phyloP scores from a whole-genome alignment of 1,284 basidiomycete species.

The Neolentinus lepideus region DNA sequence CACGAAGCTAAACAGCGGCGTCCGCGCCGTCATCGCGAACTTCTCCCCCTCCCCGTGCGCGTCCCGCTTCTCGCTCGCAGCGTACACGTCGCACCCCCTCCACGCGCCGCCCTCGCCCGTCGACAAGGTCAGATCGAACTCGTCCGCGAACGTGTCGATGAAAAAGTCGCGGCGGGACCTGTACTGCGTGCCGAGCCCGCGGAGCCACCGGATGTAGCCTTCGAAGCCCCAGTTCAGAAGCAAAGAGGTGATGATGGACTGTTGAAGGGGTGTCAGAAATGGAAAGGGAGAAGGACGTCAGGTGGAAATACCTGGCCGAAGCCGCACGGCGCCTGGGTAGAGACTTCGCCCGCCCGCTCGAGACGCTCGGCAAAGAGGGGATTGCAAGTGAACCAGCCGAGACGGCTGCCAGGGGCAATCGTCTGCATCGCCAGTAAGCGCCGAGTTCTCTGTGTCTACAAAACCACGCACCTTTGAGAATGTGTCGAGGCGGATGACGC shows the following conservation, averaged over 20 bases:
- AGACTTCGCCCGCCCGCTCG: slow-evolving; percentile 68
- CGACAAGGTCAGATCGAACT: slow-evolving; percentile 38
- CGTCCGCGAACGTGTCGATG: slow-evolving; percentile 46
- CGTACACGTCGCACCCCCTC: slow-evolving; percentile 34
- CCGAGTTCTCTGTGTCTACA: neutral
- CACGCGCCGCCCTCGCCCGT: slow-evolving; percentile 25
- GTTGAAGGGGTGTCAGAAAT: slow-evolving; percentile 4
- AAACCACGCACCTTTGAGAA: slow-evolving; percentile 64
- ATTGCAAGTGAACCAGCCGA: slow-evolving; percentile 78
- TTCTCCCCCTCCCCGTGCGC: slow-evolving; percentile 30
- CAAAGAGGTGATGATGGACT: slow-evolving; percentile 57
- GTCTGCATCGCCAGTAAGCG: slow-evolving; percentile 32
- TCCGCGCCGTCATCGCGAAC: slow-evolving; percentile 18
- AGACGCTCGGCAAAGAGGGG: slow-evolving; percentile 67
- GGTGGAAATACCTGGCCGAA: slow-evolving; percentile 48
- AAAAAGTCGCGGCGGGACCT: slow-evolving; percentile 50
- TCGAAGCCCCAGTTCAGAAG: slow-evolving; percentile 61
- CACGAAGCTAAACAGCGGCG: slow-evolving; percentile 56
- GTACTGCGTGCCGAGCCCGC: slow-evolving; percentile 51
- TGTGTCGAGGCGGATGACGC: slow-evolving; percentile 73
- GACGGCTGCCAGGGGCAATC: slow-evolving; percentile 68
- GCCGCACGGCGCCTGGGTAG: slow-evolving; percentile 69
- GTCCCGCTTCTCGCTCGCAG: slow-evolving; percentile 30
- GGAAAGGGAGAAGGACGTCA: neutral
- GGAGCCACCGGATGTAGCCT: slow-evolving; percentile 75